Evolutionary conservation across 2,329 filamentous ascomycete genomes (phyloP), one percentile per base, ranked within the genome.

Genomic region (Blumeriella jaapii): DNA sequence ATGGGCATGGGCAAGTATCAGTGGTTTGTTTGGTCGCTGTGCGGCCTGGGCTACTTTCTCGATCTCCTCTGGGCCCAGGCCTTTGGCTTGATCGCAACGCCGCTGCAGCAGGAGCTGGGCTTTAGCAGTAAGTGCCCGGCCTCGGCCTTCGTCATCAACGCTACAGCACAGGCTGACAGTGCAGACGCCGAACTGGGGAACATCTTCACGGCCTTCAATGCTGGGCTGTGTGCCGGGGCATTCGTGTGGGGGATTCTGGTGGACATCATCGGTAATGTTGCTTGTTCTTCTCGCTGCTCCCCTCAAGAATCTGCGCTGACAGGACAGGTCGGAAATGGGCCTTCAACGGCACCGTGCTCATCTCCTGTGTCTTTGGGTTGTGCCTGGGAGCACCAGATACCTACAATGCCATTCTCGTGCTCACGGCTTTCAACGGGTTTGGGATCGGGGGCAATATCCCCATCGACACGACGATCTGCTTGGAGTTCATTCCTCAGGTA

Each of bases 371-470:
- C 19, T 51, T 51, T 37, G 47, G 47, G 6, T 18, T 50, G 15
- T 40, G 30, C 12, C 31, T 50, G 11, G 48, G 41, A 12, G 37
- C 34, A 7, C 41, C 40, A 7, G 31, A 40, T 25, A 42, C 42
- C 4, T 51, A 48, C 29, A 27, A 16, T 12, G 38, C 34, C 20
- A 36, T 52, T 15, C 30, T 47, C 15, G 36, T 42, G 8, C 25
- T 50, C 10, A 40, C 41, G 3, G 40, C 42, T 1, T 33, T 40
- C 26, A 42, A 39, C n/a, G 43, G 45, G 11, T 46, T 52, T 36
- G 50, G 50, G 5, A 40, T 52, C 14, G 48, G 50, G 31, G 50
- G 48, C 15, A 52, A 52, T 12, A 50, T 52, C 18, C 50, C 50
- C 9, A 52, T 52, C 20, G 48, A 52, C 29, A 46, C 50, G n/a